These are phyloP conservation scores for Radiomyces spectabilis DNA, from an alignment of 192 early-diverging fungal species.

Conservation along the genomic window DNA sequence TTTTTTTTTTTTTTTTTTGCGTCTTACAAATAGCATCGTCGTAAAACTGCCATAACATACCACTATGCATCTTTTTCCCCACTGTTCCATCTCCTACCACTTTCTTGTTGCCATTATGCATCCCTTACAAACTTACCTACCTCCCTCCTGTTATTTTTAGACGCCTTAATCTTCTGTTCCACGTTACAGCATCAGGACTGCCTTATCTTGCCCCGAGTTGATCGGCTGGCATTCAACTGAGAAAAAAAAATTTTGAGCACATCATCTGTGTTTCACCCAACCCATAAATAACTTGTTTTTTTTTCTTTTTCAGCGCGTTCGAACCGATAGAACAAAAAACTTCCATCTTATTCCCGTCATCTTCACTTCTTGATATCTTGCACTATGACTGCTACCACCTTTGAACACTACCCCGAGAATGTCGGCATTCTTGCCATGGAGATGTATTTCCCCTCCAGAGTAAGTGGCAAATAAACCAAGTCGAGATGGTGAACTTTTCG, in stretches of 20 bases:
- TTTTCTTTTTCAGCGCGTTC: constrained; percentile 5
- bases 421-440: constrained; percentile 39
- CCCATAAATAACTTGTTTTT: neutral
- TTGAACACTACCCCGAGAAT: constrained; percentile 31
- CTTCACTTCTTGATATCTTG: neutral
- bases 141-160: too few species aligned
- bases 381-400: constrained; percentile 10
- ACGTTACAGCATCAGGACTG: too few species aligned
- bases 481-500: constrained; percentile 1
- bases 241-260: too few species aligned
- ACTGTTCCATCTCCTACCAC: too few species aligned
- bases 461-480: constrained; percentile 28
- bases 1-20: neutral
- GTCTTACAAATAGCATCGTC: constrained; percentile 3
- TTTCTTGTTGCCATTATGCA: too few species aligned
- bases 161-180: too few species aligned
- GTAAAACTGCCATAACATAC: constrained; percentile 1
- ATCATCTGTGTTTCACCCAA: too few species aligned
- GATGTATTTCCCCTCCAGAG: constrained; percentile 43
- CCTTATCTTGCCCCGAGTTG: too few species aligned
- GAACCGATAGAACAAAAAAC: neutral
- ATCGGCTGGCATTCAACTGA: too few species aligned
- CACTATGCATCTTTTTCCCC: too few species aligned
- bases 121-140: too few species aligned
- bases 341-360: neutral